These are phyloP conservation scores for Testicularia cyperi DNA, from an alignment of 1,284 basidiomycete species.

Conservation along the genomic window DNA sequence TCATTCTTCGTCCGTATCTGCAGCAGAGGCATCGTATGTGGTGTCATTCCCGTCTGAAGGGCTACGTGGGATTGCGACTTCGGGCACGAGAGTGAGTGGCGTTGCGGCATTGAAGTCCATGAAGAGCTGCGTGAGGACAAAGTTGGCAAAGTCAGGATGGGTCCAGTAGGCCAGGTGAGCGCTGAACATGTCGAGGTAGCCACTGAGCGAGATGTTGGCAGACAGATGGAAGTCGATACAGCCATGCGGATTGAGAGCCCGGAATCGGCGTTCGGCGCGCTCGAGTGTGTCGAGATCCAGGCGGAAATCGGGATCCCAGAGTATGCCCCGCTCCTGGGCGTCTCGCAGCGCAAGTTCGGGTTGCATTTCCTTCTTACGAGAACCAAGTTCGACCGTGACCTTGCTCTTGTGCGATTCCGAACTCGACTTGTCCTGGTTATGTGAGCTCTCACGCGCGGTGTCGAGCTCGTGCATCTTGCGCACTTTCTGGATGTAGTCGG, in stretches of 20 bases:
- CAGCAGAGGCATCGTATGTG: too few species aligned
- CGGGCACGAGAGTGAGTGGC: slow-evolving; percentile 20
- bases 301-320: slow-evolving; percentile 2
- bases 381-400: slow-evolving; percentile 7
- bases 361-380: slow-evolving; percentile 13
- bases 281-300: slow-evolving; percentile 29
- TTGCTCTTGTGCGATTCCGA: background rate
- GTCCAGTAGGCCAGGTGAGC: slow-evolving; percentile 55
- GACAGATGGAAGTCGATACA: slow-evolving; percentile 51
- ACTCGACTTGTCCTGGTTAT: background rate
- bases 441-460: background rate
- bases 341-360: slow-evolving; percentile 7
- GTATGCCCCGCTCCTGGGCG: background rate
- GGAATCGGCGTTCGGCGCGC: slow-evolving; percentile 39
- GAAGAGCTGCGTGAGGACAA: slow-evolving; percentile 51
- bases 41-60: too few species aligned
- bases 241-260: slow-evolving; percentile 54
- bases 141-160: slow-evolving; percentile 44
- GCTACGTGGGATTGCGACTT: too few species aligned
- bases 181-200: slow-evolving; percentile 49
- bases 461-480: slow-evolving; percentile 29
- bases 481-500: slow-evolving; percentile 27
- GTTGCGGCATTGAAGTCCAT: slow-evolving; percentile 25
- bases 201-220: slow-evolving; percentile 26
- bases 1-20: too few species aligned